Conservation (phyloP, 495 filamentous ascomycete genomes). For the Penicillium coprophilum region DNA sequence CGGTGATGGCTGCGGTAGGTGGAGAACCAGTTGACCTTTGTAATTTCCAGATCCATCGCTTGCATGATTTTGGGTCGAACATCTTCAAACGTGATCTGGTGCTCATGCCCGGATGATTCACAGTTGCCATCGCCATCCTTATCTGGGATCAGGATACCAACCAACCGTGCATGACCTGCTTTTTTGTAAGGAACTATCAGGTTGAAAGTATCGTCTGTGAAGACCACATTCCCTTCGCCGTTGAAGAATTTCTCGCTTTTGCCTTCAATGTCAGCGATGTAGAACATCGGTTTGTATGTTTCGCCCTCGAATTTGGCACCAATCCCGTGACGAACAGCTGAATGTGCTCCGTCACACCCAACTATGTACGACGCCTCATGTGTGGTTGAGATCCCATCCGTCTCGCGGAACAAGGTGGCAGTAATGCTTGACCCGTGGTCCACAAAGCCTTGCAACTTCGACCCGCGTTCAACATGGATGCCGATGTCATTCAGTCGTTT, state of each 20-base stretch:
- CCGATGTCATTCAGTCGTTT: constrained; percentile 32
- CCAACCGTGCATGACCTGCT: constrained; percentile 24
- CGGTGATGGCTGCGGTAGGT: constrained; percentile 38
- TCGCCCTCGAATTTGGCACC: constrained; percentile 34
- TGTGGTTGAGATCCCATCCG: constrained; percentile 17
- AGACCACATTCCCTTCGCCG: constrained; percentile 34
- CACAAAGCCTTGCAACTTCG: constrained; percentile 27
- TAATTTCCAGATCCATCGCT: constrained; percentile 23
- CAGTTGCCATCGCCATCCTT: not conserved
- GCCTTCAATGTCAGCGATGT: constrained; percentile 37
- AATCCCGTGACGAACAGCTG: constrained; percentile 29
- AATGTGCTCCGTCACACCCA: constrained; percentile 41
- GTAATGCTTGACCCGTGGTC: constrained; percentile 27
- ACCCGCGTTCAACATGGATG: constrained; percentile 32
- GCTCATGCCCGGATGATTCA: constrained; percentile 4
- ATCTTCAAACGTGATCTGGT: constrained; percentile 32
- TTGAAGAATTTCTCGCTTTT: constrained; percentile 30
- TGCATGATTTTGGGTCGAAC: constrained; percentile 24
- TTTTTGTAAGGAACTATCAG: constrained; percentile 30
- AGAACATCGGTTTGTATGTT: constrained; percentile 35
- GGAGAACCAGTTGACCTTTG: constrained; percentile 40
- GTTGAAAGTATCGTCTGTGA: constrained; percentile 31
- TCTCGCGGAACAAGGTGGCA: constrained; percentile 24
- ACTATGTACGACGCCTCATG: constrained; percentile 34
- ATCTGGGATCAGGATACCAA: constrained; percentile 20